Conservation (phyloP, 345 rosid genomes). For the Lumnitzera littorea region DNA sequence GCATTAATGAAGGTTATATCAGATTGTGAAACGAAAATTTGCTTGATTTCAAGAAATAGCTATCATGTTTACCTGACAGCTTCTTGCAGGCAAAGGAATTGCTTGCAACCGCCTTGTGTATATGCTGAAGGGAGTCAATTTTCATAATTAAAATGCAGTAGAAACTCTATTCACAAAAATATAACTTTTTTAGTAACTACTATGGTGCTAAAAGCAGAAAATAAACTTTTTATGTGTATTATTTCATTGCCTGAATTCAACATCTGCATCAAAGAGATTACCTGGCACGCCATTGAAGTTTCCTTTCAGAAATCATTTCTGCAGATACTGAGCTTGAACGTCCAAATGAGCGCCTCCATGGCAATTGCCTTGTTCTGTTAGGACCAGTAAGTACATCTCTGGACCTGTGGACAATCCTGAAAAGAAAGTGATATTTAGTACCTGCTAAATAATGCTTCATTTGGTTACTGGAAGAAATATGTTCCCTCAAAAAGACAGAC, state of each 20-base stretch:
- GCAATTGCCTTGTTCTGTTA: conserved; percentile 35
- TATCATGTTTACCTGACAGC: conserved; percentile 20
- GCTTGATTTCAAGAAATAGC: not conserved
- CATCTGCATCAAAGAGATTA: not conserved
- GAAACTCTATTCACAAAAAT: not conserved
- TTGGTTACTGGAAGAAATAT: too few relatives aligned
- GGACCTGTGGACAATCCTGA: conserved; percentile 29
- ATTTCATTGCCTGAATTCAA: not conserved
- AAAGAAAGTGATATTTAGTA: not conserved
- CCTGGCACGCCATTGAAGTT: conserved; percentile 78
- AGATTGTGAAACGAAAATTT: not conserved
- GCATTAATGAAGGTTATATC: too few relatives aligned
- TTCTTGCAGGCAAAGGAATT: conserved; percentile 31
- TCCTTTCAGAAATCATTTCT: conserved; percentile 36
- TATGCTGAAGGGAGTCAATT: conserved; percentile 24
- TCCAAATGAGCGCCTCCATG: conserved; percentile 61
- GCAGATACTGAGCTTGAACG: conserved; percentile 42
- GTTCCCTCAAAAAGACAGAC: too few relatives aligned
- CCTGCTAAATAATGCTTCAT: not conserved
- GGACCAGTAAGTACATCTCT: conserved; percentile 17
- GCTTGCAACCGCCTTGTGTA: conserved; percentile 40
- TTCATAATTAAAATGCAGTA: not conserved
- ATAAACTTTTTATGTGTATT: too few relatives aligned
- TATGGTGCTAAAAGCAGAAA: too few relatives aligned
- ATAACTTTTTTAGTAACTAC: too few relatives aligned